Base-by-base conservation (phyloP, 2,329 filamentous ascomycete species). In the Apiospora arundinis region DNA sequence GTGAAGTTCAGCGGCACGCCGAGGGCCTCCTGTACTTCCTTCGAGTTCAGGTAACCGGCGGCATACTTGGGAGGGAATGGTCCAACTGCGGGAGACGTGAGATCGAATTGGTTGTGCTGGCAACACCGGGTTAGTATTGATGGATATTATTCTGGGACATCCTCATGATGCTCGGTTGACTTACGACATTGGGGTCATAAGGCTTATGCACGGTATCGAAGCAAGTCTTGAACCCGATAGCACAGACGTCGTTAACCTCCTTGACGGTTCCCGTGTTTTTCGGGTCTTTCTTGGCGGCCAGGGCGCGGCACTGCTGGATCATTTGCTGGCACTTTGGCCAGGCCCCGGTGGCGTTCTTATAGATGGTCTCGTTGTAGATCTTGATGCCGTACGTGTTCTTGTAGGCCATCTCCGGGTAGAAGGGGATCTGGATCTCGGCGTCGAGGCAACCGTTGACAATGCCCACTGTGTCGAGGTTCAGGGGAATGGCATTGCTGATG, bases 361-460 rank as follows among this genome's bases (percentile, higher is more conserved):
- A 85, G 67, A 85, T 83, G 1, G 85, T 85, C 12, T 87, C 82
- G 65, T 76, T 75, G 74, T 93, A 86, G 2, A 87, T 84, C 73
- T 88, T 77, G 71, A 92, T 86, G 11, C 86, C 89, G 77, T 93
- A 95, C 0, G 91, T 90, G 77, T 93, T 93, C 77, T 89, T 88
- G 71, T 85, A 84, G 12, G 88, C 88, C 78, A 91, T 91, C 9
- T 80, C 77, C 0, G 89, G 85, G 74, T 88, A 90, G 75, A 82
- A 88, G 2, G 88, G 86, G 4, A 84, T 83, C 80, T 94, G 91
- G 0, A 90, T 84, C 42, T 90, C 78, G 74, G 88, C 85, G 76
- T 95, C 93, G 46, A 94, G 83, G 74, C 91, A 89, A 16, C 92
- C 92, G 78, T 94, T 93, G 71, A 93, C 83, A 71, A 95, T 92